A percentile compares a stretch with the other conserved stretches of the same genome.
phyloP scores from a whole-genome alignment of 768 basidiomycete species.

The Lyophyllum decastes region DNA sequence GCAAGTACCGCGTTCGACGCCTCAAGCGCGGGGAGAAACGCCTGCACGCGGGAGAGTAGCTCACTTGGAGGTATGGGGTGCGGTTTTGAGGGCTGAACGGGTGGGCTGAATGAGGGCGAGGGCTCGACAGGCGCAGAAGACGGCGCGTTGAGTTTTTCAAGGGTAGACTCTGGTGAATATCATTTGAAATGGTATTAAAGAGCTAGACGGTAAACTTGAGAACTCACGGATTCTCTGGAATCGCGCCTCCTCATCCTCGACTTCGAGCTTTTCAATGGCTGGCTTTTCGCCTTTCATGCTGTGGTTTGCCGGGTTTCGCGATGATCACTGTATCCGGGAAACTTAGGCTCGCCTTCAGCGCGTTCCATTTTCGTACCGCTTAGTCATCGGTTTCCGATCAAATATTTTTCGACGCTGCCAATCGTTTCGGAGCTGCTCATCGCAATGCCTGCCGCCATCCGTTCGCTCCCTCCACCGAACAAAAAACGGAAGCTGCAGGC shows the following conservation, averaged over 20 bases:
- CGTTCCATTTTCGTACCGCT: too few species aligned
- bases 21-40: constrained; percentile 67
- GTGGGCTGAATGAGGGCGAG: background rate
- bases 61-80: constrained; percentile 44
- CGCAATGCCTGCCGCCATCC: constrained; percentile 29
- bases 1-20: constrained; percentile 61
- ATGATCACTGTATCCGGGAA: too few species aligned
- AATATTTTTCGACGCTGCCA: constrained; percentile 1
- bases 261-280: constrained; percentile 7
- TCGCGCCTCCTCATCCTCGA: constrained; percentile 13
- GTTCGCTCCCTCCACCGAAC: constrained; percentile 51
- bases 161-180: constrained; percentile 5
- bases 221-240: constrained; percentile 13
- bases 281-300: background rate
- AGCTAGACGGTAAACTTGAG: background rate
- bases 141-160: constrained; percentile 12
- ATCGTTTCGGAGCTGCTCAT: background rate
- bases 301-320: too few species aligned
- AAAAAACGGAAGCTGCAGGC: constrained; percentile 52
- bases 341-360: too few species aligned
- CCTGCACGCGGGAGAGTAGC: constrained; percentile 62
- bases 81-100: background rate
- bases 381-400: constrained; percentile 2
- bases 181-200: background rate
- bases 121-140: background rate